Evolutionary conservation across 2,329 filamentous ascomycete species (phyloP).

Genomic region (Arthroderma sp.): DNA sequence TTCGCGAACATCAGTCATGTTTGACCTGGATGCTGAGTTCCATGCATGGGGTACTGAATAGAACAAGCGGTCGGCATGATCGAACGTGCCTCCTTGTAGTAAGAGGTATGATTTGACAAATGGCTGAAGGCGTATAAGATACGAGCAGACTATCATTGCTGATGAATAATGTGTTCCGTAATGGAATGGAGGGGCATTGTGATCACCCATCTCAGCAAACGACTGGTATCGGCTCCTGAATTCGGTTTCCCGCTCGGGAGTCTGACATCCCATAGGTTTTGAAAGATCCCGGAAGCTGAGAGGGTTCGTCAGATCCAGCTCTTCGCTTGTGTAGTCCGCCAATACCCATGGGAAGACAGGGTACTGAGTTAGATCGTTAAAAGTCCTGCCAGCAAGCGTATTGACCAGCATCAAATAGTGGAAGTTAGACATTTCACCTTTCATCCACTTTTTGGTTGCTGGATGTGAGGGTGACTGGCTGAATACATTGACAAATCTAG

Average conservation of each 20-base stretch:
- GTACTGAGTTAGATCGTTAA: slow-evolving; percentile 96
- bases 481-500: slow-evolving; percentile 86
- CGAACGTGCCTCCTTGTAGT: slow-evolving; percentile 88
- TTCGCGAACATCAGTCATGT: slow-evolving; percentile 88
- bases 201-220: slow-evolving; percentile 79
- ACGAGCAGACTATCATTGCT: slow-evolving; percentile 96
- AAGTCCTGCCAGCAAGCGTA: slow-evolving; percentile 89
- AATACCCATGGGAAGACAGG: slow-evolving; percentile 96
- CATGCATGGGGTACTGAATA: slow-evolving; percentile 85
- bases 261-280: slow-evolving; percentile 94
- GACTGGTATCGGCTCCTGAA: slow-evolving; percentile 76
- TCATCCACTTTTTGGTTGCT: slow-evolving; percentile 77
- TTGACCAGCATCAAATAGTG: slow-evolving; percentile 98
- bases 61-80: slow-evolving; percentile 90
- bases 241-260: slow-evolving; percentile 57
- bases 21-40: slow-evolving; percentile 76
- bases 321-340: slow-evolving; percentile 88
- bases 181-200: slow-evolving; percentile 66
- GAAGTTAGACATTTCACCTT: slow-evolving; percentile 94
- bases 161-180: slow-evolving; percentile 98
- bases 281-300: slow-evolving; percentile 79
- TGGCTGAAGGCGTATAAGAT: slow-evolving; percentile 84
- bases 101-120: slow-evolving; percentile 93
- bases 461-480: slow-evolving; percentile 69
- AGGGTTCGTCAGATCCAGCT: slow-evolving; percentile 74